A percentile compares a stretch with the other conserved stretches of the same genome.
Evolutionary conservation across 176 grass and related monocot species (phyloP).

Genomic region (Microstegium vimineum): DNA sequence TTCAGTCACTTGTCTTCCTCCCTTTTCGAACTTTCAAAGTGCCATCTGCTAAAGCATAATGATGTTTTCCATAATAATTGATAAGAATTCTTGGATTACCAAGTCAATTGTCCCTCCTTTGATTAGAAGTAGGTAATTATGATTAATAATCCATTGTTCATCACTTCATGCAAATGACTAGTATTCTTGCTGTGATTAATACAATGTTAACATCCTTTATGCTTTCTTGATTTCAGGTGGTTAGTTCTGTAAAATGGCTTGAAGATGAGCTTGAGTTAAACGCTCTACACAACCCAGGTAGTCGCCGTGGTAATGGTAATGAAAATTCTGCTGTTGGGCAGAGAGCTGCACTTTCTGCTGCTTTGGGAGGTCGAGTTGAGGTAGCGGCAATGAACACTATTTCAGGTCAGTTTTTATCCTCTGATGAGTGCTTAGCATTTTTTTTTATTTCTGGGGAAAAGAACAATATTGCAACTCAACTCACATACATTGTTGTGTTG

Average conservation of each 20-base stretch:
- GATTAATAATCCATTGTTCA: background rate
- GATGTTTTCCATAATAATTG: background rate
- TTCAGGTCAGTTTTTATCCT: conserved; percentile 73
- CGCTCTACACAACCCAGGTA: conserved; percentile 86
- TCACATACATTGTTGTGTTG: conserved; percentile 25
- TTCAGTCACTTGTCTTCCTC: background rate
- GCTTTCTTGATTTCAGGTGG: conserved; percentile 68
- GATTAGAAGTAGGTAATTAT: background rate
- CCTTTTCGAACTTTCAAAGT: background rate
- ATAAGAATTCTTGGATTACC: background rate
- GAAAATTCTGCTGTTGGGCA: conserved; percentile 89
- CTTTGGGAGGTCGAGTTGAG: conserved; percentile 94
- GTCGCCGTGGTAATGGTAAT: conserved; percentile 71
- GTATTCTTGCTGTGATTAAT: background rate
- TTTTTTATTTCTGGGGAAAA: background rate
- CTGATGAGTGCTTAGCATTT: background rate
- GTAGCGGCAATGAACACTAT: conserved; percentile 92
- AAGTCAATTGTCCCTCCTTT: background rate
- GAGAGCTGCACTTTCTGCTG: conserved; percentile 91
- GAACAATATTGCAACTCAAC: background rate
- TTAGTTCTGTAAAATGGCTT: conserved; percentile 98
- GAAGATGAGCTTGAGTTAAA: conserved; percentile 99
- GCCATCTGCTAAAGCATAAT: background rate
- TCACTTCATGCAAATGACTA: background rate
- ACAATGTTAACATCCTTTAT: conserved; percentile 8